Evolutionary conservation across 352 stramenopile genomes (phyloP).

Genomic region (Phytophthora sp.): DNA sequence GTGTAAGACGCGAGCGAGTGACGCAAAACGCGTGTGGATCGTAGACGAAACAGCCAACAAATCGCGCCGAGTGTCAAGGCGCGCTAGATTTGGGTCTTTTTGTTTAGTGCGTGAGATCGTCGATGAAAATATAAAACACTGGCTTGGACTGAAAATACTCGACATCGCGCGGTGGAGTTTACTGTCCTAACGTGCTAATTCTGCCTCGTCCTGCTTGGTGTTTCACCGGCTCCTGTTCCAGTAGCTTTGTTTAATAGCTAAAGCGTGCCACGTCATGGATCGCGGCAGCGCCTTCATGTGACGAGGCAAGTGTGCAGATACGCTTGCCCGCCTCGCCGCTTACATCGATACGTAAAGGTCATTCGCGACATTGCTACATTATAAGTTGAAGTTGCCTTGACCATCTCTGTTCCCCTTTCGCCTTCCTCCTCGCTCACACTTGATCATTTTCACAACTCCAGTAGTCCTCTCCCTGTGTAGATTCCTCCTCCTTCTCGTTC

Average conservation of each 20-base stretch:
- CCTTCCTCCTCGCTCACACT: background rate
- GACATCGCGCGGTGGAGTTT: too few relatives aligned
- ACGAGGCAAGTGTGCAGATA: too few relatives aligned
- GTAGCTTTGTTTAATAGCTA: too few relatives aligned
- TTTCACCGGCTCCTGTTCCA: too few relatives aligned
- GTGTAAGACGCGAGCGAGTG: slow-evolving; percentile 36
- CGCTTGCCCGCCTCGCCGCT: too few relatives aligned
- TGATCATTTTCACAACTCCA: background rate
- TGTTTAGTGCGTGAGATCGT: slow-evolving; percentile 13
- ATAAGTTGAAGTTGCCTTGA: slow-evolving; percentile 11
- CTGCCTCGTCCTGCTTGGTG: too few relatives aligned
- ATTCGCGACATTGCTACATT: slow-evolving; percentile 6
- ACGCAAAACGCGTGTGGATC: slow-evolving; percentile 1
- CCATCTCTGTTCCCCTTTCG: background rate
- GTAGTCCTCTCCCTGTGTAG: background rate
- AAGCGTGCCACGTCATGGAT: too few relatives aligned
- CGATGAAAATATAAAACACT: slow-evolving; percentile 26
- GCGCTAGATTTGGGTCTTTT: slow-evolving; percentile 15
- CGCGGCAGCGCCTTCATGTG: too few relatives aligned
- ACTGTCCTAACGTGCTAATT: too few relatives aligned
- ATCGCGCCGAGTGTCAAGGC: background rate
- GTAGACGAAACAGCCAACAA: slow-evolving; percentile 4
- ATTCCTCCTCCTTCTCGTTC: background rate
- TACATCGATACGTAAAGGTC: too few relatives aligned
- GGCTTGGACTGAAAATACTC: slow-evolving; percentile 2